Evolutionary conservation across 306 rosid species (phyloP).

Genomic region (Glycine tomentella): DNA sequence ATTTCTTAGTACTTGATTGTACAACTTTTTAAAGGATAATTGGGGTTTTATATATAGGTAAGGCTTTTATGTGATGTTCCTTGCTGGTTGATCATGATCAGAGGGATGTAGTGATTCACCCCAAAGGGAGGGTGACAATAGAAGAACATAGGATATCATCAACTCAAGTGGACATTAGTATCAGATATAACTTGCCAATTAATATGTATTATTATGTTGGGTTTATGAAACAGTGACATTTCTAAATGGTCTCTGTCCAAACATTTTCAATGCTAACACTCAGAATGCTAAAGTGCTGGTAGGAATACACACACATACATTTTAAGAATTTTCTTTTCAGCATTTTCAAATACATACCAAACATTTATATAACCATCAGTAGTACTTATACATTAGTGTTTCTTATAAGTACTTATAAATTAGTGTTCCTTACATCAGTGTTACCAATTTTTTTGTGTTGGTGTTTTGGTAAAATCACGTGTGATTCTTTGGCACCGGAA

Average conservation of each 20-base stretch:
- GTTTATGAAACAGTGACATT: too few species aligned
- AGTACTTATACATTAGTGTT: not conserved
- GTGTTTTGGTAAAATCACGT: not conserved
- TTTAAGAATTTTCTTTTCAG: too few species aligned
- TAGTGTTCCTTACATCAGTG: not conserved
- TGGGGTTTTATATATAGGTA: not conserved
- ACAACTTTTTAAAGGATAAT: not conserved
- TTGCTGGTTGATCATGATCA: conserved; percentile 25
- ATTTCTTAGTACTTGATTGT: conserved; percentile 11
- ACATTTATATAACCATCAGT: not conserved
- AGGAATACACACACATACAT: not conserved
- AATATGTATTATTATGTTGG: not conserved
- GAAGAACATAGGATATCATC: not conserved
- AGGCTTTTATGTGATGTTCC: conserved; percentile 4
- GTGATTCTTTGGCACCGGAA: too few species aligned
- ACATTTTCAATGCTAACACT: conserved; percentile 25
- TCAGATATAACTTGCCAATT: not conserved
- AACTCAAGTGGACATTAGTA: not conserved
- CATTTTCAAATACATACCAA: too few species aligned
- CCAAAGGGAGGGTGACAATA: not conserved
- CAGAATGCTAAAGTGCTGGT: not conserved
- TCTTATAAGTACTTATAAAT: not conserved
- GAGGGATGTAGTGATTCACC: conserved; percentile 10
- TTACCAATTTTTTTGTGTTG: not conserved
- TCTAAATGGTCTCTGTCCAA: not conserved